phyloP scores from a whole-genome alignment of 305 asterid species.

The Solanum hybrid region DNA sequence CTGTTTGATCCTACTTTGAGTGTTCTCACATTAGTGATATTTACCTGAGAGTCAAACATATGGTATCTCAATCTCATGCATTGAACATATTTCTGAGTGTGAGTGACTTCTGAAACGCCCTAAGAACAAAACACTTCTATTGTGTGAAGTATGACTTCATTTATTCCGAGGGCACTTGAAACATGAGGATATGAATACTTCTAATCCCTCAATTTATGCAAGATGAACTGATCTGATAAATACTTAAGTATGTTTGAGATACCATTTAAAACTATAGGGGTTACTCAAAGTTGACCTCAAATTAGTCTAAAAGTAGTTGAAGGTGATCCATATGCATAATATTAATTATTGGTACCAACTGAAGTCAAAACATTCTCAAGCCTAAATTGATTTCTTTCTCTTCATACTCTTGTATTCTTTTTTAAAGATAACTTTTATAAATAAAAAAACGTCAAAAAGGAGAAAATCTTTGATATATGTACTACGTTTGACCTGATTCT shows the following conservation, averaged over 20 bases:
- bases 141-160: not conserved
- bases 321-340: not conserved
- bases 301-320: not conserved
- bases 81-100: too few species aligned
- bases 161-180: not conserved
- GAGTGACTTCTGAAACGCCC: not conserved
- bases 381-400: not conserved
- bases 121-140: not conserved
- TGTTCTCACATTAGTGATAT: too few species aligned
- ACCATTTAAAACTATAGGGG: not conserved
- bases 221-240: not conserved
- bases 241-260: not conserved
- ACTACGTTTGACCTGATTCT: not conserved
- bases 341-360: not conserved
- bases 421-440: too few species aligned
- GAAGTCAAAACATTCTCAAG: not conserved
- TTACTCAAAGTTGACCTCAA: not conserved
- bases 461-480: too few species aligned
- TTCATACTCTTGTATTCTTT: too few species aligned
- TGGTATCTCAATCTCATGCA: too few species aligned
- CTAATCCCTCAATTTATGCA: not conserved
- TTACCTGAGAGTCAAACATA: too few species aligned
- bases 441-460: too few species aligned
- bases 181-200: not conserved
- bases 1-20: too few species aligned